Percentiles rank a stretch among this genome's conserved stretches.
Evolutionary conservation across 352 stramenopile species (phyloP).

Genomic region (Phytophthora pisi): DNA sequence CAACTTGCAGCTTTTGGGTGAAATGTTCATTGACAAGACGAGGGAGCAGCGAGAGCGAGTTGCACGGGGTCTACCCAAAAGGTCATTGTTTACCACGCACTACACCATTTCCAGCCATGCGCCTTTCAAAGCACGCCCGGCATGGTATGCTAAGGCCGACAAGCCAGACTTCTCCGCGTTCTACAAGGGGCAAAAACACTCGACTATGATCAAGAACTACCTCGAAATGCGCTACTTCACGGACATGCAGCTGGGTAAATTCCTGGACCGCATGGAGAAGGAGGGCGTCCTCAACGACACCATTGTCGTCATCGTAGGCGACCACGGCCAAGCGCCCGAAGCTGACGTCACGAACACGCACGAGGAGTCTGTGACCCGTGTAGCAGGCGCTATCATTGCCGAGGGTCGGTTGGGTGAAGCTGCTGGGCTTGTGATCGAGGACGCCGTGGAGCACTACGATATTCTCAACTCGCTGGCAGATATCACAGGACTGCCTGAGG

Average conservation of each 20-base stretch:
- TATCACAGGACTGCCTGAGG: constrained; percentile 51
- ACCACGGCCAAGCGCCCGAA: constrained; percentile 63
- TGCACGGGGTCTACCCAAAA: constrained; percentile 25
- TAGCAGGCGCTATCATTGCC: constrained; percentile 50
- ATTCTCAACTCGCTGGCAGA: constrained; percentile 66
- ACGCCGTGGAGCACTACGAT: constrained; percentile 54
- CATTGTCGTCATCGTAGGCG: constrained; percentile 56
- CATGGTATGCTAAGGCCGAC: constrained; percentile 45
- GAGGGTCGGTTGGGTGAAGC: constrained; percentile 47
- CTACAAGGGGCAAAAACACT: constrained; percentile 41
- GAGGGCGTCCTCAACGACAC: constrained; percentile 60
- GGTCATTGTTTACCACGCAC: constrained; percentile 56
- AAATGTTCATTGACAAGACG: constrained; percentile 50
- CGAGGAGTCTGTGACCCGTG: constrained; percentile 45
- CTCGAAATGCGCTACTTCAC: constrained; percentile 64
- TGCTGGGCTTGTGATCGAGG: constrained; percentile 43
- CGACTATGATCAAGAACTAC: constrained; percentile 50
- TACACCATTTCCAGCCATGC: constrained; percentile 67
- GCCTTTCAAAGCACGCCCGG: constrained; percentile 34
- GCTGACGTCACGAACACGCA: constrained; percentile 44
- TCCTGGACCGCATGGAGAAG: constrained; percentile 52
- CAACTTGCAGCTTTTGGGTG: constrained; percentile 44
- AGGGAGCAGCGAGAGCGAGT: constrained; percentile 34
- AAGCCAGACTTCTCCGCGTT: constrained; percentile 61
- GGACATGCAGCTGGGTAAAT: constrained; percentile 53